Conservation (phyloP, 2,329 filamentous ascomycete species). For the Microdochium trichocladiopsis region DNA sequence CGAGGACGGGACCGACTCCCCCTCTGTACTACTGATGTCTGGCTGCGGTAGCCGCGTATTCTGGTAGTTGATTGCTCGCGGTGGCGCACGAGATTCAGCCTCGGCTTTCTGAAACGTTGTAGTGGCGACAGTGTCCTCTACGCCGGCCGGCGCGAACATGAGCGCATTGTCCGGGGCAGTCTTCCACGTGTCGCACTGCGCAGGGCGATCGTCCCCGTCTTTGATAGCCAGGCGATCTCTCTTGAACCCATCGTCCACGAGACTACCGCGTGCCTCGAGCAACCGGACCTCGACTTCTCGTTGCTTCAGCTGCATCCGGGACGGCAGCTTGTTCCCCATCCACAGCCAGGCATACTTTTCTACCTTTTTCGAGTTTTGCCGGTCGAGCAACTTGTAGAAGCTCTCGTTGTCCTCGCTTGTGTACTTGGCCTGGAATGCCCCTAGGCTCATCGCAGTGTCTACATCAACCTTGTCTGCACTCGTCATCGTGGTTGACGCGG, state of each 20-base stretch:
- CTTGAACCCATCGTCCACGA: slow-evolving; percentile 50
- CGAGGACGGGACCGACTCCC: slow-evolving; percentile 55
- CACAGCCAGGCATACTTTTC: slow-evolving; percentile 89
- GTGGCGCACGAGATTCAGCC: slow-evolving; percentile 62
- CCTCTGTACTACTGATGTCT: slow-evolving; percentile 19
- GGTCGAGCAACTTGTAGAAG: slow-evolving; percentile 87
- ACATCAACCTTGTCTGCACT: slow-evolving; percentile 36
- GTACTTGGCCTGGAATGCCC: slow-evolving; percentile 84
- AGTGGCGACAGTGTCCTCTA: slow-evolving; percentile 56
- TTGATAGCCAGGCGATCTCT: slow-evolving; percentile 56
- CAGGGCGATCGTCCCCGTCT: slow-evolving; percentile 64
- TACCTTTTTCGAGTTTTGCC: slow-evolving; percentile 76
- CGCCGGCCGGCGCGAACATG: slow-evolving; percentile 73
- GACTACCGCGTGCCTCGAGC: slow-evolving; percentile 30
- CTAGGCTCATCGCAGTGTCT: slow-evolving; percentile 73
- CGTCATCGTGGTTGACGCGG: slow-evolving; percentile 20
- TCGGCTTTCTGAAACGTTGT: slow-evolving; percentile 54
- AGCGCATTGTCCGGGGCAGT: slow-evolving; percentile 69
- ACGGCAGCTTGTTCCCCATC: slow-evolving; percentile 77
- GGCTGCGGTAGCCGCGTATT: slow-evolving; percentile 71
- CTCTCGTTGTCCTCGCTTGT: slow-evolving; percentile 98
- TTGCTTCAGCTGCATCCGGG: slow-evolving; percentile 69
- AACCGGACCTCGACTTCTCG: slow-evolving; percentile 53
- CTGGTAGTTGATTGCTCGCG: slow-evolving; percentile 70
- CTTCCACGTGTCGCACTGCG: slow-evolving; percentile 71